These are phyloP conservation scores for Zancudomyces culisetae DNA, from an alignment of 371 early-diverging fungal genomes.

Conservation along the genomic window DNA sequence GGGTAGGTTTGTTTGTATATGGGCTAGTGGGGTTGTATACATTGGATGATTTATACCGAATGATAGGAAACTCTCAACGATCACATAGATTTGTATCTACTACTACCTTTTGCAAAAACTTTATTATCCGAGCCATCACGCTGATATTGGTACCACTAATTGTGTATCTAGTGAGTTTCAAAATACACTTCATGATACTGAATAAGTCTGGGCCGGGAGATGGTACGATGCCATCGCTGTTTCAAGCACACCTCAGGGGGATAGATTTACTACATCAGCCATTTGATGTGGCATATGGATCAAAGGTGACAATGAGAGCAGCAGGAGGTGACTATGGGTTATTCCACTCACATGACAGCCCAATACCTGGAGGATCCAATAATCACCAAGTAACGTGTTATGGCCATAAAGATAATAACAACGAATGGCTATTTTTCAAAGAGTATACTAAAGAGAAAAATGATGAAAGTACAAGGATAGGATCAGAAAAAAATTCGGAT, in stretches of 20 bases:
- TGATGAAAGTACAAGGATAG: no score
- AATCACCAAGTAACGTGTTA: constrained; percentile 94
- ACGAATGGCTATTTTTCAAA: constrained; percentile 57
- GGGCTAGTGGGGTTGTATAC: constrained; percentile 90
- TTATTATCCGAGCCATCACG: constrained; percentile 38
- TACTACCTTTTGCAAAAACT: constrained; percentile 27
- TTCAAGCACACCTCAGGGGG: constrained; percentile 79
- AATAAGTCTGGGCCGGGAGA: constrained; percentile 73
- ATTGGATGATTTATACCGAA: constrained; percentile 77
- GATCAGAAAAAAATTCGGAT: no score
- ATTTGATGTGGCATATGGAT: constrained; percentile 77
- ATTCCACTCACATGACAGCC: constrained; percentile 89
- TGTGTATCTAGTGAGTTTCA: constrained; percentile 59
- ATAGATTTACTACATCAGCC: constrained; percentile 61
- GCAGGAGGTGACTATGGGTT: constrained; percentile 78
- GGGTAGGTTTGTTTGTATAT: constrained; percentile 95
- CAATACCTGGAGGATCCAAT: constrained; percentile 70
- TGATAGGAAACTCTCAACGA: constrained; percentile 82
- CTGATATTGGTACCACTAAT: constrained; percentile 57
- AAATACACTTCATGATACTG: constrained; percentile 61
- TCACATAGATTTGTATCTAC: no score
- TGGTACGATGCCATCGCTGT: constrained; percentile 90
- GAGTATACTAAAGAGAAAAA: no score
- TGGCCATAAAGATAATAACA: constrained; percentile 88
- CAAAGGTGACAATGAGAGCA: constrained; percentile 73